phyloP scores from a whole-genome alignment of 345 rosid species.

The Camelina sativa region DNA sequence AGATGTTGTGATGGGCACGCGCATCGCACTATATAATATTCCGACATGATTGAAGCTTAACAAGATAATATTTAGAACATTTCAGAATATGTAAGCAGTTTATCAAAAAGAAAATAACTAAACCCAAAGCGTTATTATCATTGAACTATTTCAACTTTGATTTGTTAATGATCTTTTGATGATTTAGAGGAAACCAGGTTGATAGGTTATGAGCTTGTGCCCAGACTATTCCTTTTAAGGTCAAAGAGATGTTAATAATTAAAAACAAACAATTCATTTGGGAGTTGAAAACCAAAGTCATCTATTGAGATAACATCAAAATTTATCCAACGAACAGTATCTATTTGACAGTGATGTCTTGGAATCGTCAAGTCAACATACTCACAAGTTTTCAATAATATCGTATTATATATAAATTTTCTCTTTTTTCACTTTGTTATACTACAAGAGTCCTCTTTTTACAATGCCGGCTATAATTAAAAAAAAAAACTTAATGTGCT shows the following conservation, averaged over 20 bases:
- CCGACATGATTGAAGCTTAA: neutral
- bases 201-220: neutral
- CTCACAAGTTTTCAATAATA: neutral
- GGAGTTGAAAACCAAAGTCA: slow-evolving; percentile 8
- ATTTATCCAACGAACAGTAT: neutral
- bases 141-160: neutral
- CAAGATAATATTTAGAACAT: neutral
- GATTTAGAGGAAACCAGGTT: neutral
- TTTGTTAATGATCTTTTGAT: slow-evolving; percentile 1
- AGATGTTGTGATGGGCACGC: neutral
- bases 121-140: neutral
- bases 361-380: slow-evolving; percentile 14
- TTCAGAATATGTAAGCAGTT: neutral
- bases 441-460: neutral
- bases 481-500: slow-evolving; percentile 1
- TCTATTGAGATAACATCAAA: neutral
- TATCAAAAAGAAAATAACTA: neutral
- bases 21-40: neutral
- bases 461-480: neutral
- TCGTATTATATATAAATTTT: too few species aligned
- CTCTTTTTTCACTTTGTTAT: neutral
- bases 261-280: slow-evolving; percentile 1
- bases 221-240: neutral
- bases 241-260: neutral
- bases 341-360: neutral